Base-by-base conservation (phyloP, 2,329 filamentous ascomycete genomes). In the Cladosporium sp. region DNA sequence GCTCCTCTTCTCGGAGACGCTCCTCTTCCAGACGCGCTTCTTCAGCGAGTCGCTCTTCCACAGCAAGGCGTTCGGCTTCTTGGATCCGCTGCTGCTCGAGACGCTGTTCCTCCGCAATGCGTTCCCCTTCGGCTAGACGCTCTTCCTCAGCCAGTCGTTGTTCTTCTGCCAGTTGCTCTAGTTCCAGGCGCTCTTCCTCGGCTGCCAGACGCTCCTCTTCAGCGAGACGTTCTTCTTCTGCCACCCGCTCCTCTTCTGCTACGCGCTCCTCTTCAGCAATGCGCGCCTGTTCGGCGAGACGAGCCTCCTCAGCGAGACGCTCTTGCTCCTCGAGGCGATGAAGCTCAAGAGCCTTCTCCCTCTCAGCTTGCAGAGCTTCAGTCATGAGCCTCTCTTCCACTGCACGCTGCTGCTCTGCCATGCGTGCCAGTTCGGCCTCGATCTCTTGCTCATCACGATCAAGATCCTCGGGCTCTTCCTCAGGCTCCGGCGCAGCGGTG, bases 321-420 rank as follows among this genome's bases (percentile, higher is more conserved):
- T 51, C 35, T 34, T 53, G 36, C 37, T 53, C 50, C 12, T 40
- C 50, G 20, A 42, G 24, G 12, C 50, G 50, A 4, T 19, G 50
- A 20, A 53, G 37, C 19, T 42, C 37, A 37, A 34, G 51, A 35
- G 55, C 56, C 9, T 50, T 35, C 8, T 61, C 42, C 6, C 10
- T 20, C 13, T 51, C 57, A 4, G 51, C 28, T 76, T 70, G 1
- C 13, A 32, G n/a, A 74, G 67, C 60, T 81, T 81, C n/a, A 80
- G 80, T 65, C 83, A 85, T 70, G 8, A 55, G 52, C 12, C 8
- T 55, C 8, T 55, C 52, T 13, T 57, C 56, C 4, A 52, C 47
- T 24, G 44, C 48, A 17, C 48, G 39, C 49, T 70, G 60, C 49
- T 70, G 65, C 3, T 62, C 58, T 7, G 66, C 67, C 36, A 70